These are phyloP conservation scores for Xylaria nigripes DNA, from an alignment of 495 filamentous ascomycete genomes.

Conservation along the genomic window DNA sequence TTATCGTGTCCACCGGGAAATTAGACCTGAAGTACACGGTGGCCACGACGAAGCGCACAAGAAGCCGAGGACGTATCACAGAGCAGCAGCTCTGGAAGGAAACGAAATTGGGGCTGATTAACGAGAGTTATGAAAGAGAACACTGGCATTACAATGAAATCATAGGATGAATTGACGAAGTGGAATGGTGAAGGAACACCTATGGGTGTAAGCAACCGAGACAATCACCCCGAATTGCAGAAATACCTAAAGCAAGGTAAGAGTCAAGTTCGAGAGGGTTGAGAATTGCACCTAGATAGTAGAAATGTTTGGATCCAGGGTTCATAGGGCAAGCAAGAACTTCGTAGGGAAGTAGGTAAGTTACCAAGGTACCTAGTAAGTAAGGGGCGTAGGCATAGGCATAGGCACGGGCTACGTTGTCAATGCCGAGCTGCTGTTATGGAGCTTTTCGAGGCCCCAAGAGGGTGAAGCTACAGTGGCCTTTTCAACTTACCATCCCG, in stretches of 20 bases:
- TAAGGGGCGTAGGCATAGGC: neutral
- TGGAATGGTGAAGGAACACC: conserved; percentile 24
- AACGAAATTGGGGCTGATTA: conserved; percentile 25
- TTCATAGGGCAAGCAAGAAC: too few relatives aligned
- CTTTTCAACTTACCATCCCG: conserved; percentile 13
- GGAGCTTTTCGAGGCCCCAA: neutral
- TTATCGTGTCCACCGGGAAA: conserved; percentile 13
- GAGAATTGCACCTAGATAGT: neutral
- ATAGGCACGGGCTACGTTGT: neutral
- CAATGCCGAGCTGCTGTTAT: neutral
- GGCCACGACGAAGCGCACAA: neutral
- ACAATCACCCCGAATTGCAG: conserved; percentile 11
- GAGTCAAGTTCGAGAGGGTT: neutral
- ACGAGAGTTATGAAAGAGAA: conserved; percentile 39
- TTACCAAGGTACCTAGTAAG: neutral
- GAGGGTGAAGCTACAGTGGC: conserved; percentile 28
- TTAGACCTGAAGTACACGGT: neutral
- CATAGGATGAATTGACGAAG: conserved; percentile 16
- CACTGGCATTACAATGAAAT: conserved; percentile 37
- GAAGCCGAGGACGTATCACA: conserved; percentile 6
- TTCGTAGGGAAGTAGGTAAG: too few relatives aligned
- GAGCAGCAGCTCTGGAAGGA: conserved; percentile 4
- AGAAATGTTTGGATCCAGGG: too few relatives aligned
- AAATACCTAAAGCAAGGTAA: neutral
- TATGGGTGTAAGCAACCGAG: conserved; percentile 29